These are phyloP conservation scores for Coniochaeta prunicola DNA, from an alignment of 2,329 filamentous ascomycete species.

Conservation along the genomic window DNA sequence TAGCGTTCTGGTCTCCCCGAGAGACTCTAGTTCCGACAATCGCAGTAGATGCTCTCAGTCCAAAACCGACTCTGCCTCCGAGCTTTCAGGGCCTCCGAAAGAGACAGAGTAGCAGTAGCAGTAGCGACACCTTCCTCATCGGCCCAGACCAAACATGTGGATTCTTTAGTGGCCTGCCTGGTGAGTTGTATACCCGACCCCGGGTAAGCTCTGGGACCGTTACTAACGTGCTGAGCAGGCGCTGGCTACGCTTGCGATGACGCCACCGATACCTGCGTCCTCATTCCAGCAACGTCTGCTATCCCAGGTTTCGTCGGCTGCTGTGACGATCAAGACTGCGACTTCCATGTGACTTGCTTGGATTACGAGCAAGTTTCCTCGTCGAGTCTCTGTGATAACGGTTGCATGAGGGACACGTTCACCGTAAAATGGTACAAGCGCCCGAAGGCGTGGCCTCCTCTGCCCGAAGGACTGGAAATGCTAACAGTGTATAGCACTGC, in stretches of 20 bases:
- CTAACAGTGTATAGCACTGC: conserved; percentile 26
- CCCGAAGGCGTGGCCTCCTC: not conserved
- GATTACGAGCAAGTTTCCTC: conserved; percentile 26
- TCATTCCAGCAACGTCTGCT: conserved; percentile 24
- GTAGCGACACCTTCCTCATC: conserved; percentile 27
- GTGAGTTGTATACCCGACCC: too few species aligned
- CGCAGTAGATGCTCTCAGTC: conserved; percentile 25
- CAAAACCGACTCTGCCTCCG: conserved; percentile 34
- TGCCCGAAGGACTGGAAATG: not conserved
- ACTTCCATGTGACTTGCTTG: conserved; percentile 28
- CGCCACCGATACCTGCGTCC: conserved; percentile 26
- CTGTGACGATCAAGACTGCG: conserved; percentile 28
- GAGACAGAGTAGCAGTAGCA: conserved; percentile 18
- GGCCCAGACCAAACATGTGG: conserved; percentile 45
- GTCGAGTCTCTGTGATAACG: conserved; percentile 29
- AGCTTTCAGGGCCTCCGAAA: conserved; percentile 23
- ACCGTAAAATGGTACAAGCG: conserved; percentile 38
- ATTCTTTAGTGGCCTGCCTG: conserved; percentile 32
- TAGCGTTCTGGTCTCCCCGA: conserved; percentile 24
- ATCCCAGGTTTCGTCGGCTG: conserved; percentile 32
- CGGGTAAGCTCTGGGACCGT: too few species aligned
- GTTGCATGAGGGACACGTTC: conserved; percentile 29
- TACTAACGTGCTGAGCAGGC: conserved; percentile 14
- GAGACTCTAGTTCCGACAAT: conserved; percentile 26
- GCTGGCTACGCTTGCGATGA: conserved; percentile 31